These are phyloP conservation scores for Vitis cinerea DNA, from an alignment of 164 flowering plant species.

Conservation along the genomic window DNA sequence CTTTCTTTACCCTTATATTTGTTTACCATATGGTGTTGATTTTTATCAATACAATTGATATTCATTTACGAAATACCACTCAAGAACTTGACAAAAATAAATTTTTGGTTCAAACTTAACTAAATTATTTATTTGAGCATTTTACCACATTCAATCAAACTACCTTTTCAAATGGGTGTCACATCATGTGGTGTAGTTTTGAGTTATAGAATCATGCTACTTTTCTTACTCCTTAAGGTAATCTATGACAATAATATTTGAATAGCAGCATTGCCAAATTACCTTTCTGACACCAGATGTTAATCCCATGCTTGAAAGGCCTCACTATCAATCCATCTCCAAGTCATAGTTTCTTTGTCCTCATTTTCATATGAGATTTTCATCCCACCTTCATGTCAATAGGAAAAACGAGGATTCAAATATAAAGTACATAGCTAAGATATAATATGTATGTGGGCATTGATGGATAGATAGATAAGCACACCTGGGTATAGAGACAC, in stretches of 20 bases:
- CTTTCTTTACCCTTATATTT: too few relatives aligned
- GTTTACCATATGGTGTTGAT: too few relatives aligned
- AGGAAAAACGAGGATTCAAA: conserved; percentile 5
- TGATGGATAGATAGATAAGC: background rate
- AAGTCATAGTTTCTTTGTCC: conserved; percentile 25
- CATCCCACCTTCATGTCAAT: conserved; percentile 44
- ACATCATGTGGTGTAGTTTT: too few relatives aligned
- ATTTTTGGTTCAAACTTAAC: too few relatives aligned
- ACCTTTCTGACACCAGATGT: conserved; percentile 96
- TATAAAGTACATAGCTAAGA: background rate
- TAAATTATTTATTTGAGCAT: too few relatives aligned
- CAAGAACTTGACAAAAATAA: too few relatives aligned
- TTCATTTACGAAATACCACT: too few relatives aligned
- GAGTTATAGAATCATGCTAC: too few relatives aligned
- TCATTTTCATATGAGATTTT: conserved; percentile 24
- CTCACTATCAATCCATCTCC: conserved; percentile 61
- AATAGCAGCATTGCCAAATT: conserved; percentile 7
- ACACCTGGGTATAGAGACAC: background rate
- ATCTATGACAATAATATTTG: background rate
- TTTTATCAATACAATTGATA: too few relatives aligned
- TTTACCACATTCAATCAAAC: too few relatives aligned
- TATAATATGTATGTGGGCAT: background rate
- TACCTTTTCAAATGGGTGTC: too few relatives aligned
- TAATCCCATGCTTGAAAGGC: conserved; percentile 74
- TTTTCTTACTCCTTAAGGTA: too few relatives aligned